Evolutionary conservation across 1,139 yeast species (phyloP).

Genomic region (Taiozyma sp.): DNA sequence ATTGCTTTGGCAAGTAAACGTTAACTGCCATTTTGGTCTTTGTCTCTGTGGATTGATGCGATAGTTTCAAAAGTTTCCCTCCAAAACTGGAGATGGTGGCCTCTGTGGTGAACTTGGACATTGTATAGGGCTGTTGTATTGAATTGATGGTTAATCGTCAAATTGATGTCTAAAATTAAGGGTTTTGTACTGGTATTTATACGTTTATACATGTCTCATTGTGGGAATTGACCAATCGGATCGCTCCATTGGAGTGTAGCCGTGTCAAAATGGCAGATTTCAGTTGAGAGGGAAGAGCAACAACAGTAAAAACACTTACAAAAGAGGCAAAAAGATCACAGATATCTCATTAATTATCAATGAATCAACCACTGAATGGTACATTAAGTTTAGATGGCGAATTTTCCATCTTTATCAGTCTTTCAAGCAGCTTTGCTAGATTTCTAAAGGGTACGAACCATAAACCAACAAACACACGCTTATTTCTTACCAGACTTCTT

Average conservation of each 20-base stretch:
- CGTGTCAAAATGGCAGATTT: not conserved
- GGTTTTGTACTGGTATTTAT: not conserved
- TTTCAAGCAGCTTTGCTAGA: too few species aligned
- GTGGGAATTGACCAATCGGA: not conserved
- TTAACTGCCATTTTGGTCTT: constrained; percentile 77
- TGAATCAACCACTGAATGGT: too few species aligned
- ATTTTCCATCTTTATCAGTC: too few species aligned
- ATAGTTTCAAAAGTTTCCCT: constrained; percentile 69
- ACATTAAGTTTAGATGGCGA: too few species aligned
- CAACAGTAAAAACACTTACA: too few species aligned
- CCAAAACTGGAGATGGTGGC: constrained; percentile 64
- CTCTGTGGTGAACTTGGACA: constrained; percentile 45
- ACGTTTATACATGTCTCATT: not conserved
- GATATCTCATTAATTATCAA: too few species aligned
- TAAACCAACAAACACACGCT: not conserved
- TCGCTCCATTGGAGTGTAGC: not conserved
- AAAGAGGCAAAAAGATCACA: not conserved
- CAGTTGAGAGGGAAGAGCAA: too few species aligned
- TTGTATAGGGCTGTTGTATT: constrained; percentile 14
- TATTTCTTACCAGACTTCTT: constrained; percentile 78
- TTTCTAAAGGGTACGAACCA: too few species aligned
- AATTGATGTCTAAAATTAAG: not conserved
- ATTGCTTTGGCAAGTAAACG: constrained; percentile 66
- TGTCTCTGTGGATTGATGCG: constrained; percentile 66
- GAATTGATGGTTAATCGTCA: not conserved